A percentile compares a stretch with the other conserved stretches of the same genome.
Evolutionary conservation across 208 protist genomes (phyloP).

Genomic region (Leishmania arabica): DNA sequence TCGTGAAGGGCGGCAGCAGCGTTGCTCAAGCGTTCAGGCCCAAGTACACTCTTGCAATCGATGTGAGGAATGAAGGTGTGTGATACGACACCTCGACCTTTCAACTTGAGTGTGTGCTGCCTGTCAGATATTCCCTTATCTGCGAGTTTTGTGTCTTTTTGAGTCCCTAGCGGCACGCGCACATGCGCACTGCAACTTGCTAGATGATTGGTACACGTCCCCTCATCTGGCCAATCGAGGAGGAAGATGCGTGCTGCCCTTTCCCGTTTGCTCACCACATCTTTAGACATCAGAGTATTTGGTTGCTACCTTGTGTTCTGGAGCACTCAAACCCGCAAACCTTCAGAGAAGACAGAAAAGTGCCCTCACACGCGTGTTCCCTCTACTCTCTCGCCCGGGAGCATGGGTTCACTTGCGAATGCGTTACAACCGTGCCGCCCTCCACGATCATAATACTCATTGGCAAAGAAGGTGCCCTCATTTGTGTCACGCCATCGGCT

Average conservation of each 20-base stretch:
- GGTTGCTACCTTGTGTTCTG: constrained; percentile 6
- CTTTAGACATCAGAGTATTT: constrained; percentile 4
- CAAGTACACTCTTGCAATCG: constrained; percentile 48
- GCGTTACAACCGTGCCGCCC: not conserved
- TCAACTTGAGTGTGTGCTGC: not conserved
- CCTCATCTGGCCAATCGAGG: not conserved
- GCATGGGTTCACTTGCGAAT: not conserved
- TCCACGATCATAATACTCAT: not conserved
- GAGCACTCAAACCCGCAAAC: not conserved
- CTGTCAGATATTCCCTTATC: not conserved
- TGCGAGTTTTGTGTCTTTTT: not conserved
- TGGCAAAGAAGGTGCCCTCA: not conserved
- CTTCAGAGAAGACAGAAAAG: constrained; percentile 9
- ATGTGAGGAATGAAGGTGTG: not conserved
- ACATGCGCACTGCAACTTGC: not conserved
- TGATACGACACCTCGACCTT: not conserved
- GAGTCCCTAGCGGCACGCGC: not conserved
- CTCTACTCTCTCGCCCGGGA: not conserved
- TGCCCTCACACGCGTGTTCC: not conserved
- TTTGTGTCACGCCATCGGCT: constrained; percentile 5
- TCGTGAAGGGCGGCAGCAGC: constrained; percentile 32
- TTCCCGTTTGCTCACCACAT: not conserved
- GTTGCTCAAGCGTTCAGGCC: constrained; percentile 35
- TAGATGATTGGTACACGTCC: not conserved
- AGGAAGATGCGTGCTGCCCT: not conserved